A percentile compares a stretch with the other conserved stretches of the same genome.
These are phyloP conservation scores for Penicillium verhagenii DNA, from an alignment of 495 filamentous ascomycete genomes.

Conservation along the genomic window DNA sequence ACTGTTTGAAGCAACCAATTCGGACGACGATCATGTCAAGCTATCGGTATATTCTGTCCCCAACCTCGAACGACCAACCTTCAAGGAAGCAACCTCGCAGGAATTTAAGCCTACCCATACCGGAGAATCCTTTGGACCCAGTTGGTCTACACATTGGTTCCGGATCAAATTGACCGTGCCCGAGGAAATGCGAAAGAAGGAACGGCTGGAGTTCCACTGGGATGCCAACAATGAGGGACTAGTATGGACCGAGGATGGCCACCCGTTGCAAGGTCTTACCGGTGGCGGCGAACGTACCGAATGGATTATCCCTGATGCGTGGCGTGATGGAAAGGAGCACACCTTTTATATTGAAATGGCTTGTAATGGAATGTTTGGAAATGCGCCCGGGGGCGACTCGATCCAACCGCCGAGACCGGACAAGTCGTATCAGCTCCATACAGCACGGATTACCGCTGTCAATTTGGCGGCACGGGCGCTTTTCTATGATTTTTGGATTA, in stretches of 20 bases:
- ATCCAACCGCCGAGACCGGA: slow-evolving; percentile 88
- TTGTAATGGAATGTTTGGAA: slow-evolving; percentile 98
- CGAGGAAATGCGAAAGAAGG: slow-evolving; percentile 62
- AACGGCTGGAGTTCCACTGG: slow-evolving; percentile 91
- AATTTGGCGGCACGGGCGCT: slow-evolving; percentile 81
- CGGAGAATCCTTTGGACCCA: slow-evolving; percentile 82
- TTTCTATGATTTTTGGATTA: slow-evolving; percentile 92
- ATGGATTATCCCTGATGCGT: slow-evolving; percentile 82
- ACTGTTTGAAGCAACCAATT: slow-evolving; percentile 70
- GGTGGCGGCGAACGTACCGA: slow-evolving; percentile 87
- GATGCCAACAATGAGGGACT: slow-evolving; percentile 89
- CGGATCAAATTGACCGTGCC: slow-evolving; percentile 77
- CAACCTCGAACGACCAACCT: slow-evolving; percentile 75
- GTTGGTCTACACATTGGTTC: slow-evolving; percentile 99
- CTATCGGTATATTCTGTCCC: slow-evolving; percentile 87
- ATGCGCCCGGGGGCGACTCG: slow-evolving; percentile 76
- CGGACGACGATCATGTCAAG: slow-evolving; percentile 73
- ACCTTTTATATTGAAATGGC: slow-evolving; percentile 96
- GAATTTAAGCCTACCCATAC: slow-evolving; percentile 73
- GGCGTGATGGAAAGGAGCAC: slow-evolving; percentile 80
- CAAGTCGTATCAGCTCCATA: slow-evolving; percentile 69
- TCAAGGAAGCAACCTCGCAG: slow-evolving; percentile 80
- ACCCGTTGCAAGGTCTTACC: slow-evolving; percentile 86
- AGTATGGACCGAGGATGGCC: slow-evolving; percentile 85
- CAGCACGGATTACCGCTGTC: slow-evolving; percentile 85